These are phyloP conservation scores for Radiomyces spectabilis DNA, from an alignment of 192 early-diverging fungal species.

Conservation along the genomic window DNA sequence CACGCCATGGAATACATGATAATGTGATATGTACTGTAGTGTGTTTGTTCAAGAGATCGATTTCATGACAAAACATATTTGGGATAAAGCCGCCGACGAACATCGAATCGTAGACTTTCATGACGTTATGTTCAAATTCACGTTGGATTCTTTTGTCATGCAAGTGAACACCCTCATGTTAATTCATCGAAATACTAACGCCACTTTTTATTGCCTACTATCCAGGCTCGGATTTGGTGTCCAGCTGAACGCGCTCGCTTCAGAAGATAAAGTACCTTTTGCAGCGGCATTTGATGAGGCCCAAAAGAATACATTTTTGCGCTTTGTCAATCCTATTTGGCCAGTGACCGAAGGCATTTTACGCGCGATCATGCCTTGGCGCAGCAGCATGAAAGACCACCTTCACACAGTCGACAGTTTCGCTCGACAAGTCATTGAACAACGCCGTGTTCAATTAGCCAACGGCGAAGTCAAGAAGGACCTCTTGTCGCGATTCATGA, in stretches of 20 bases:
- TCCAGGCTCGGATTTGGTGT: constrained; percentile 43
- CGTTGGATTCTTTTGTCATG: constrained; percentile 38
- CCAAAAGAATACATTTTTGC: constrained; percentile 24
- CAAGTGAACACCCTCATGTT: constrained; percentile 8
- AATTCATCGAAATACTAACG: background rate
- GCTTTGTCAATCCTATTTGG: constrained; percentile 24
- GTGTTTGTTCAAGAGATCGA: constrained; percentile 23
- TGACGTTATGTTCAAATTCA: constrained; percentile 36
- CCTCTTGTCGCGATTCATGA: constrained; percentile 26
- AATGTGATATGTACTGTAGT: constrained; percentile 6
- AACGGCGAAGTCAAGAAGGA: constrained; percentile 8
- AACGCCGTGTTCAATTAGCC: constrained; percentile 20
- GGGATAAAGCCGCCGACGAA: constrained; percentile 20
- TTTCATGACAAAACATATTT: constrained; percentile 6
- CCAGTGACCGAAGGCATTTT: background rate
- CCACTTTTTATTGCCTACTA: background rate
- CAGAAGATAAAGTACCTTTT: constrained; percentile 33
- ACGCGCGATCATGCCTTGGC: constrained; percentile 7
- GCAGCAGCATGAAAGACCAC: constrained; percentile 10
- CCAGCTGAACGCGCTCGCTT: constrained; percentile 31
- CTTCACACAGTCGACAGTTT: constrained; percentile 17
- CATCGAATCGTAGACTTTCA: constrained; percentile 32
- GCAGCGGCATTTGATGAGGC: constrained; percentile 44
- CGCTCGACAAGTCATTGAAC: constrained; percentile 15
- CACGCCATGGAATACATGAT: too few relatives aligned